A percentile compares a stretch with the other conserved stretches of the same genome.
Evolutionary conservation across 345 rosid species (phyloP).

Genomic region (Aethionema arabicum): DNA sequence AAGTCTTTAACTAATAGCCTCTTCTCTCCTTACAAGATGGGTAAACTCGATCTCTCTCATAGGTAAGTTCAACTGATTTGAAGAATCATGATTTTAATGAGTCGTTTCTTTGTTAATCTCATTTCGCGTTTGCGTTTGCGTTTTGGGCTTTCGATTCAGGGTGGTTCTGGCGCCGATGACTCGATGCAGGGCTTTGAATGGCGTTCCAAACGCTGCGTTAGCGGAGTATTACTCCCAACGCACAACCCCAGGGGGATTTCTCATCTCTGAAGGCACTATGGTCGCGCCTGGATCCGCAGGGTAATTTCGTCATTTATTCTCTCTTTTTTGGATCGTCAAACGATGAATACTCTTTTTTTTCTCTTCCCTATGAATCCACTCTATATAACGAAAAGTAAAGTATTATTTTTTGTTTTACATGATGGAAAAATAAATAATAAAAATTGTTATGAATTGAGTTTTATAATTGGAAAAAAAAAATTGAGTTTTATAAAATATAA

Average conservation of each 20-base stretch:
- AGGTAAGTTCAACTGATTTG: conserved; percentile 40
- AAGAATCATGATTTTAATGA: not conserved
- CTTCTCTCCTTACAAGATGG: conserved; percentile 73
- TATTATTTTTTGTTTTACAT: not conserved
- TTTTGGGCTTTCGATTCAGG: conserved; percentile 40
- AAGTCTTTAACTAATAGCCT: conserved; percentile 28
- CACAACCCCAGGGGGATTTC: conserved; percentile 73
- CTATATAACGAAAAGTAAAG: not conserved
- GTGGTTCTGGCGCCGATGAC: conserved; percentile 91
- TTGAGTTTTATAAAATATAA: too few relatives aligned
- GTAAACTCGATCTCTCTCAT: conserved; percentile 76
- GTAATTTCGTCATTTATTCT: conserved; percentile 41
- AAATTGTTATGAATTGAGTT: too few relatives aligned
- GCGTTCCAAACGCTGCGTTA: conserved; percentile 63
- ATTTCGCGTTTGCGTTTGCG: not conserved
- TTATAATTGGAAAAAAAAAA: too few relatives aligned
- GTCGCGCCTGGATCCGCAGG: conserved; percentile 64
- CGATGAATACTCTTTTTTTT: not conserved
- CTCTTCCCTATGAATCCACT: not conserved
- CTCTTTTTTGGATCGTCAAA: not conserved
- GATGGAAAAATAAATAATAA: too few relatives aligned
- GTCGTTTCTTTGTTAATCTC: not conserved
- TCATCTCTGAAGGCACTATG: conserved; percentile 79
- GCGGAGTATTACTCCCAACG: conserved; percentile 82
- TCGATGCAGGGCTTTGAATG: conserved; percentile 79